Evolutionary conservation across 768 basidiomycete genomes (phyloP).

Genomic region (Sarcodon aspratus): DNA sequence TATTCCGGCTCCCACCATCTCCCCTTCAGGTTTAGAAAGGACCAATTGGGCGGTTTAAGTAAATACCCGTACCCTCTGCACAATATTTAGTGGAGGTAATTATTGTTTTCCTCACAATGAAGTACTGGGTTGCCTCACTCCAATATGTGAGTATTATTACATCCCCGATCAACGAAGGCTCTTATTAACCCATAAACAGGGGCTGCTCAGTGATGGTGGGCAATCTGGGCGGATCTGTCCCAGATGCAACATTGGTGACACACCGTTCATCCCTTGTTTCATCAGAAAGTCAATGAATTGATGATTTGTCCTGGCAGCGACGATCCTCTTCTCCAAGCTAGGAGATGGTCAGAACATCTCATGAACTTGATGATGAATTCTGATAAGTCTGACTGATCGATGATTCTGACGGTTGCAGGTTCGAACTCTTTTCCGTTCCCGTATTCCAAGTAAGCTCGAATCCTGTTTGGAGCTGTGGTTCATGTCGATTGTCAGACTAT

Average conservation of each 20-base stretch:
- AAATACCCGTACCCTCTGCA: too few species aligned
- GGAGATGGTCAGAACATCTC: not conserved
- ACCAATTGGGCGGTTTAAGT: too few species aligned
- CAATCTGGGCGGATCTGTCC: not conserved
- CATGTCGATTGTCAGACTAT: slow-evolving; percentile 53
- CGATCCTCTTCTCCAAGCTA: not conserved
- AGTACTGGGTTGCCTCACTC: too few species aligned
- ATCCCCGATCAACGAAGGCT: too few species aligned
- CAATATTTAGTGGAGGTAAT: too few species aligned
- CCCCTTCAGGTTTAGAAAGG: too few species aligned
- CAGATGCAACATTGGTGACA: not conserved
- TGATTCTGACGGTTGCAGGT: slow-evolving; percentile 23
- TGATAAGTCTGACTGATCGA: not conserved
- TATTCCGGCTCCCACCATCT: too few species aligned
- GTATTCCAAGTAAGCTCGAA: slow-evolving; percentile 52
- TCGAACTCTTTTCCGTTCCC: slow-evolving; percentile 68
- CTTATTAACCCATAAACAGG: too few species aligned
- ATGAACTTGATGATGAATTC: not conserved
- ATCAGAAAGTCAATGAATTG: not conserved
- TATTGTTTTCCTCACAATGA: too few species aligned
- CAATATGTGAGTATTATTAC: too few species aligned
- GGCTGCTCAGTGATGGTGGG: not conserved
- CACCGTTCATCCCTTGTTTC: not conserved
- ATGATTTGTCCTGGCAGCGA: not conserved
- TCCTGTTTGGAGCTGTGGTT: slow-evolving; percentile 58